Percentiles rank a stretch among this genome's conserved stretches.
These are phyloP conservation scores for Cymbopogon flexuosus DNA, from an alignment of 202 grass and related monocot species.

Conservation along the genomic window DNA sequence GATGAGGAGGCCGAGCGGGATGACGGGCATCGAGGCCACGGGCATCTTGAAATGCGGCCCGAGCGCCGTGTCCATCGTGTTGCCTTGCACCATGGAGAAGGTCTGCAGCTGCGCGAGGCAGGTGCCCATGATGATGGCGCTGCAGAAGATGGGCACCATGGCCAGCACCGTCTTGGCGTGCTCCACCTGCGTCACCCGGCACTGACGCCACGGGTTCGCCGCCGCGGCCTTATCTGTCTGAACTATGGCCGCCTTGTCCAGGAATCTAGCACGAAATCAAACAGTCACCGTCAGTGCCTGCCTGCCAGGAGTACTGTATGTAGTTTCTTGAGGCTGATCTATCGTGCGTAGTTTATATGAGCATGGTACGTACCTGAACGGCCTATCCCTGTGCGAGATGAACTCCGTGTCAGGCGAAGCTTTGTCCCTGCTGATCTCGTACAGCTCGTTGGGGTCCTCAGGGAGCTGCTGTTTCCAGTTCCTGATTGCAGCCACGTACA, in stretches of 20 bases:
- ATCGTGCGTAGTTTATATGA: background rate
- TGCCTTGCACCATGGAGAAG: constrained; percentile 66
- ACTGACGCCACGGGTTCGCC: constrained; percentile 43
- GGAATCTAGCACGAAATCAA: constrained; percentile 30
- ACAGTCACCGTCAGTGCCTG: background rate
- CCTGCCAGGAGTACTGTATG: no score
- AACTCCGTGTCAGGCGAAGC: constrained; percentile 39
- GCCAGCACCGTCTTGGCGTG: constrained; percentile 60
- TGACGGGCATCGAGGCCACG: constrained; percentile 48
- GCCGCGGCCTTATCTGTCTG: background rate
- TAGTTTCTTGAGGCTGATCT: no score
- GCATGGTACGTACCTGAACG: constrained; percentile 27
- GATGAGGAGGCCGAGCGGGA: constrained; percentile 54
- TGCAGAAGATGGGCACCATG: constrained; percentile 64
- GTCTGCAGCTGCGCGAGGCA: constrained; percentile 64
- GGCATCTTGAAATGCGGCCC: constrained; percentile 14
- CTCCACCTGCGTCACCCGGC: constrained; percentile 62
- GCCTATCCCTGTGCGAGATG: constrained; percentile 34
- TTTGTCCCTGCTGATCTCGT: constrained; percentile 44
- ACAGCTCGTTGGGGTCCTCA: constrained; percentile 39
- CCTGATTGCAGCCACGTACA: constrained; percentile 44
- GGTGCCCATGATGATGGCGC: constrained; percentile 67
- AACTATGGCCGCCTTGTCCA: constrained; percentile 56
- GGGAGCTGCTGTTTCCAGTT: constrained; percentile 41
- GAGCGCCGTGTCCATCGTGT: constrained; percentile 41